These are phyloP conservation scores for Rhizophagus clarus DNA, from an alignment of 192 early-diverging fungal species.

Conservation along the genomic window DNA sequence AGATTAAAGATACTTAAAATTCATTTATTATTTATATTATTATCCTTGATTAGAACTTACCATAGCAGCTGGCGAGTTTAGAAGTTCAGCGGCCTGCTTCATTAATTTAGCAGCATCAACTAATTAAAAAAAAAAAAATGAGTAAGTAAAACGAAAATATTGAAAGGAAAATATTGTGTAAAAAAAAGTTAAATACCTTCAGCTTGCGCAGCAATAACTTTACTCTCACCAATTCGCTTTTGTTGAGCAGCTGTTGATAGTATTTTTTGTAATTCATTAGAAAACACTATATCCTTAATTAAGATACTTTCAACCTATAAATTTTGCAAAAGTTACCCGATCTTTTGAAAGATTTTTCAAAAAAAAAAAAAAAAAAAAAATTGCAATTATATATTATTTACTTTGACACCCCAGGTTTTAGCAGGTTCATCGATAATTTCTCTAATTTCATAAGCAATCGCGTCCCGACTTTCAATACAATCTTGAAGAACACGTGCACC, in stretches of 20 bases:
- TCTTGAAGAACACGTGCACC: constrained; percentile 86
- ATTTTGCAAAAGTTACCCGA: background rate
- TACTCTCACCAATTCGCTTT: constrained; percentile 83
- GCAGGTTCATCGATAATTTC: constrained; percentile 82
- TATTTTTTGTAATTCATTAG: constrained; percentile 75
- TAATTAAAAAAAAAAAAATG: background rate
- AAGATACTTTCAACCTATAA: constrained; percentile 68
- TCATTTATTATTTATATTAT: background rate
- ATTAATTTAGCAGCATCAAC: constrained; percentile 88
- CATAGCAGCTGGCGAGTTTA: constrained; percentile 79
- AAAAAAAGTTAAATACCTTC: constrained; percentile 37
- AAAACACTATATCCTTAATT: constrained; percentile 85
- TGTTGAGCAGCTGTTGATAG: constrained; percentile 88
- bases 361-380: background rate
- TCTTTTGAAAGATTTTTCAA: no score
- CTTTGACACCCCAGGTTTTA: constrained; percentile 75
- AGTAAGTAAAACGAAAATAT: background rate
- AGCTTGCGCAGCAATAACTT: constrained; percentile 86
- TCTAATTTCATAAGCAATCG: constrained; percentile 83
- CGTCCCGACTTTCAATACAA: constrained; percentile 87
- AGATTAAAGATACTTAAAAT: background rate
- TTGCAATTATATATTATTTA: constrained; percentile 41
- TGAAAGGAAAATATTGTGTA: background rate
- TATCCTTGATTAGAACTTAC: background rate
- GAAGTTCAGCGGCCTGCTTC: constrained; percentile 87